A percentile compares a stretch with the other conserved stretches of the same genome.
These are phyloP conservation scores for Scenedesmus sp. DNA, from an alignment of 163 green algal species.

Conservation along the genomic window DNA sequence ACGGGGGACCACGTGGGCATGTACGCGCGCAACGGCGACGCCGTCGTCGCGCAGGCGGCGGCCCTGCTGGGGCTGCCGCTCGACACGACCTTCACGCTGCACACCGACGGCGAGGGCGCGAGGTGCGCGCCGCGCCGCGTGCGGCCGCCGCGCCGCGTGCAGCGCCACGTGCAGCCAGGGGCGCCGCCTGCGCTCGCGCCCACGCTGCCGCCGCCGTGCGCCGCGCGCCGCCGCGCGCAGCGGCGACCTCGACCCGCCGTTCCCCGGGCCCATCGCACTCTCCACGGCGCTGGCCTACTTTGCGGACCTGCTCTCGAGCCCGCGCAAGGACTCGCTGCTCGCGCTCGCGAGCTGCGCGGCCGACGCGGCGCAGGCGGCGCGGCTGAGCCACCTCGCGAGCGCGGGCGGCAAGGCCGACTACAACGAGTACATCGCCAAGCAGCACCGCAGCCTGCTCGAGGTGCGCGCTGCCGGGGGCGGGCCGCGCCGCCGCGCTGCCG, in stretches of 20 bases:
- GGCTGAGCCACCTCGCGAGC: constrained; percentile 71
- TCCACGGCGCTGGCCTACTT: constrained; percentile 78
- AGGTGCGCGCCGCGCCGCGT: constrained; percentile 2
- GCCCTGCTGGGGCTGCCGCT: constrained; percentile 69
- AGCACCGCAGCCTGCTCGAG: constrained; percentile 49
- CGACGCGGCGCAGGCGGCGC: constrained; percentile 62
- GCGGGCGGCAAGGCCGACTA: constrained; percentile 81
- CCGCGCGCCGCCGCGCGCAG: neutral
- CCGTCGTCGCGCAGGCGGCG: constrained; percentile 75
- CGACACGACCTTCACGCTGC: constrained; percentile 70
- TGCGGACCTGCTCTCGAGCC: constrained; percentile 85
- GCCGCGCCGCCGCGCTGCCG: too few species aligned
- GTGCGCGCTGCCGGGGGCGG: too few species aligned
- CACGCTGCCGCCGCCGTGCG: neutral
- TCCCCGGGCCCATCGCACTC: constrained; percentile 76
- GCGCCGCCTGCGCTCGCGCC: neutral
- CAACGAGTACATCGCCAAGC: constrained; percentile 61
- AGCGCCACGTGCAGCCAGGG: neutral
- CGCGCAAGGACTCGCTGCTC: constrained; percentile 73
- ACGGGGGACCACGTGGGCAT: constrained; percentile 94
- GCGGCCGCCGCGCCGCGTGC: neutral
- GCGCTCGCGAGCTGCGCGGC: constrained; percentile 80
- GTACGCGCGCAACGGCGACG: constrained; percentile 78
- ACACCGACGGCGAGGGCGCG: constrained; percentile 11
- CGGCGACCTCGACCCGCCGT: constrained; percentile 56